Evolutionary conservation across 2,329 filamentous ascomycete genomes (phyloP).

Genomic region (Fonsecaea pedrosoi): DNA sequence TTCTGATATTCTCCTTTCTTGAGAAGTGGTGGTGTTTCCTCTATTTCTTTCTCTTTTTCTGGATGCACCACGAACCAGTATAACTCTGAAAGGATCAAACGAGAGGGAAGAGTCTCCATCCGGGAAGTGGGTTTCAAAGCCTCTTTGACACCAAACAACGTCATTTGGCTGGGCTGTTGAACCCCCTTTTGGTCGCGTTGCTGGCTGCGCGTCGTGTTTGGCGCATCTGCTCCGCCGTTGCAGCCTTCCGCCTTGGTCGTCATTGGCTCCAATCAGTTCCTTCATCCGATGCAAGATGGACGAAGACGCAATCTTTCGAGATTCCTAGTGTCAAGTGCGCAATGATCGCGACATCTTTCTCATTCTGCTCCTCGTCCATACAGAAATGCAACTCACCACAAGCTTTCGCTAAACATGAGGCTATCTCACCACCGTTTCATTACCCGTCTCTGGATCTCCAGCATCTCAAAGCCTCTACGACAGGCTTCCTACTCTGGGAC

Average conservation of each 20-base stretch:
- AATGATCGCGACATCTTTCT: background rate
- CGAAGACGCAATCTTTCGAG: background rate
- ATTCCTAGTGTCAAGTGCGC: background rate
- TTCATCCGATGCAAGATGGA: constrained; percentile 3
- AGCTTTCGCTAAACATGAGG: background rate
- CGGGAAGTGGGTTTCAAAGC: constrained; percentile 4
- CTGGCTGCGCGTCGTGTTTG: constrained; percentile 2
- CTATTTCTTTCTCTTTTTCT: background rate
- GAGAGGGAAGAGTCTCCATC: constrained; percentile 3
- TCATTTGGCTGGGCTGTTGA: constrained; percentile 10
- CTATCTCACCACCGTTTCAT: background rate
- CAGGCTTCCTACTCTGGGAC: background rate
- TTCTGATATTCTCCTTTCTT: background rate
- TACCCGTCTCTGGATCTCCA: background rate
- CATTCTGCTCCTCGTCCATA: background rate
- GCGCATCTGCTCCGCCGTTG: constrained; percentile 3
- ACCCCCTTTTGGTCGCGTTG: background rate
- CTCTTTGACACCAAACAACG: constrained; percentile 4
- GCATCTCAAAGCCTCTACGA: background rate
- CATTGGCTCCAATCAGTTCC: background rate
- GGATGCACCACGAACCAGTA: background rate
- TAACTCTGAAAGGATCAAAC: background rate
- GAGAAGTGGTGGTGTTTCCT: background rate
- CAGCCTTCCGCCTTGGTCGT: background rate
- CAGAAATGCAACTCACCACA: background rate